These are phyloP conservation scores for Fraxinus quadrangulata DNA, from an alignment of 257 asterid genomes.

Conservation along the genomic window DNA sequence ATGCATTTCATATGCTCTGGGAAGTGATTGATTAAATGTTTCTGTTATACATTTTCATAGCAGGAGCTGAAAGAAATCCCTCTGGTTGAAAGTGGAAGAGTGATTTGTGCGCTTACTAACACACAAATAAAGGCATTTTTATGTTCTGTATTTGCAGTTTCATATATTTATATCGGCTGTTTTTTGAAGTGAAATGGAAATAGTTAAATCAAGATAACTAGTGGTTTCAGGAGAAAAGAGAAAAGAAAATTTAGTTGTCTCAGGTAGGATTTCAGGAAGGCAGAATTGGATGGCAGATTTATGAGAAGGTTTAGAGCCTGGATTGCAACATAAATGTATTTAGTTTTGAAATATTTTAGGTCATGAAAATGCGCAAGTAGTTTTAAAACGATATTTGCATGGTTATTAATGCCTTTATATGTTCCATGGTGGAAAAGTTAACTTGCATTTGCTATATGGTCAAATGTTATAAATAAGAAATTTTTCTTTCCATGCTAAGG, in stretches of 20 bases:
- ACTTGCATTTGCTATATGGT: neutral
- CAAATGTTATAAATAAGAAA: neutral
- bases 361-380: neutral
- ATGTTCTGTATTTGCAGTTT: conserved; percentile 2
- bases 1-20: neutral
- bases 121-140: neutral
- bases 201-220: neutral
- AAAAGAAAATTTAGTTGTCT: neutral
- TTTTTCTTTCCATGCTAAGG: neutral
- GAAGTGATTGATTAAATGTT: neutral
- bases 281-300: neutral
- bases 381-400: neutral
- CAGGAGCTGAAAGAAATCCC: neutral
- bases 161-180: neutral
- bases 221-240: neutral
- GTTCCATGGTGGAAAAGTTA: neutral
- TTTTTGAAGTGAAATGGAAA: neutral
- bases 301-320: neutral
- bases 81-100: neutral
- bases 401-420: neutral
- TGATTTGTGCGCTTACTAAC: neutral
- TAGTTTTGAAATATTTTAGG: neutral
- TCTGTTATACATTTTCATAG: neutral
- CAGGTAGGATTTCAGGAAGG: neutral
- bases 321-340: neutral